phyloP scores from a whole-genome alignment of 345 rosid species.

The Aquilaria sinensis region DNA sequence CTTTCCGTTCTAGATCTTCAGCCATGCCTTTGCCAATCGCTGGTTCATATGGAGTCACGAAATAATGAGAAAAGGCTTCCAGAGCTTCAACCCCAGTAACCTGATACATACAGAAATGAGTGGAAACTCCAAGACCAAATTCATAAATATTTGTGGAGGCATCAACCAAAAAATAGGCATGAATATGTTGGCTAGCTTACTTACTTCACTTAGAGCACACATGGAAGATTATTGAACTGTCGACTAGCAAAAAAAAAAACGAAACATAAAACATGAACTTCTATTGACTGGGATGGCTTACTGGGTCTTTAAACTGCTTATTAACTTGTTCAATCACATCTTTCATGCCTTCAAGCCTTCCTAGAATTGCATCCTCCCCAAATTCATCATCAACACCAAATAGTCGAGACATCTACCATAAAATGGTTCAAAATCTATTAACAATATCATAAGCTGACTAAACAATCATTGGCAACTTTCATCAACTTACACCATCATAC shows the following conservation, averaged over 20 bases:
- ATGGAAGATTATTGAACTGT: too few species aligned
- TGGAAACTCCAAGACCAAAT: too few species aligned
- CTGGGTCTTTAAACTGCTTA: slow-evolving; percentile 94
- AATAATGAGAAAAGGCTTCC: slow-evolving; percentile 59
- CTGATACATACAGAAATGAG: slow-evolving; percentile 25
- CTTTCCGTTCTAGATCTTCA: slow-evolving; percentile 55
- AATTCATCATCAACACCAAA: slow-evolving; percentile 89
- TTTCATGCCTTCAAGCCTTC: slow-evolving; percentile 99
- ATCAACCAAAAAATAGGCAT: too few species aligned
- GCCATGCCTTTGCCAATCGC: slow-evolving; percentile 26
- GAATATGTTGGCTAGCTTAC: too few species aligned
- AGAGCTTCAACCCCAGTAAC: slow-evolving; percentile 96
- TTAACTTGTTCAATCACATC: slow-evolving; percentile 97
- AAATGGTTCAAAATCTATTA: slow-evolving; percentile 10
- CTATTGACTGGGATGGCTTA: slow-evolving; percentile 24
- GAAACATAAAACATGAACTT: too few species aligned
- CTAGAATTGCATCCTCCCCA: slow-evolving; percentile 95
- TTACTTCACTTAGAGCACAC: too few species aligned
- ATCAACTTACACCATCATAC: slow-evolving; percentile 26
- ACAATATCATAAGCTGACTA: background rate
- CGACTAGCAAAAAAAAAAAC: too few species aligned
- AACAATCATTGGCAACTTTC: too few species aligned
- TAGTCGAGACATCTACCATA: slow-evolving; percentile 71
- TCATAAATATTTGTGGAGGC: too few species aligned
- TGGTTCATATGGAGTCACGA: slow-evolving; percentile 60